phyloP scores from a whole-genome alignment of 805 yeast species.

The Metschnikowia rubicola region DNA sequence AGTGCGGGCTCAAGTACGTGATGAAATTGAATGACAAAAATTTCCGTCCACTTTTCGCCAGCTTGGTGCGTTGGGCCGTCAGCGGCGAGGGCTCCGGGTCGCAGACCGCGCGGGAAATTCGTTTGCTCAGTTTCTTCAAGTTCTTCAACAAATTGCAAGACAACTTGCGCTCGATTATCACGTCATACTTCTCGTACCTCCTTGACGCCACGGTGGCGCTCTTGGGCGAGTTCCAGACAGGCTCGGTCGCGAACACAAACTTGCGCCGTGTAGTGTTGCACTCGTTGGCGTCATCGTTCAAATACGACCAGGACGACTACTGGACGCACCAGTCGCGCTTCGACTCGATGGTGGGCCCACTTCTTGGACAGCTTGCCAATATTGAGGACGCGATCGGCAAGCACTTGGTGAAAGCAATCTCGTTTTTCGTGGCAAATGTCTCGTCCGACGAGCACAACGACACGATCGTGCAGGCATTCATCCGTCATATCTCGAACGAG shows the following conservation, averaged over 20 bases:
- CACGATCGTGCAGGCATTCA: constrained; percentile 45
- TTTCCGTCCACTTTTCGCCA: constrained; percentile 88
- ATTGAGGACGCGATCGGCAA: constrained; percentile 77
- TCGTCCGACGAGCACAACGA: constrained; percentile 71
- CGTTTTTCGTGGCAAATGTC: constrained; percentile 68
- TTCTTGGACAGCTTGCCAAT: constrained; percentile 62
- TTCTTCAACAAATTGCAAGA: constrained; percentile 85
- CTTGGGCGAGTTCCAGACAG: constrained; percentile 46
- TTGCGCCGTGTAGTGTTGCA: constrained; percentile 71
- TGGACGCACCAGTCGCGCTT: constrained; percentile 90
- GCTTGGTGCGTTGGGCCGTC: constrained; percentile 87
- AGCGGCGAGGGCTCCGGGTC: constrained; percentile 62
- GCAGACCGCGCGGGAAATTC: constrained; percentile 40
- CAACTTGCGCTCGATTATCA: constrained; percentile 78
- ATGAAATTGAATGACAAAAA: constrained; percentile 91
- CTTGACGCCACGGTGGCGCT: constrained; percentile 66
- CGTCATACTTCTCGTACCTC: constrained; percentile 82
- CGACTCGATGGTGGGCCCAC: constrained; percentile 59
- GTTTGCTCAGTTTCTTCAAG: constrained; percentile 74
- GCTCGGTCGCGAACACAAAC: constrained; percentile 42
- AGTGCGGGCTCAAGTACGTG: constrained; percentile 70
- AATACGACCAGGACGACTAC: constrained; percentile 87
- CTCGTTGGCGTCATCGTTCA: constrained; percentile 77
- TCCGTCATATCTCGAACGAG: constrained; percentile 40
- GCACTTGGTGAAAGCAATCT: constrained; percentile 73